Conservation (phyloP, 2,329 filamentous ascomycete species). For the Aspergillus neotritici region DNA sequence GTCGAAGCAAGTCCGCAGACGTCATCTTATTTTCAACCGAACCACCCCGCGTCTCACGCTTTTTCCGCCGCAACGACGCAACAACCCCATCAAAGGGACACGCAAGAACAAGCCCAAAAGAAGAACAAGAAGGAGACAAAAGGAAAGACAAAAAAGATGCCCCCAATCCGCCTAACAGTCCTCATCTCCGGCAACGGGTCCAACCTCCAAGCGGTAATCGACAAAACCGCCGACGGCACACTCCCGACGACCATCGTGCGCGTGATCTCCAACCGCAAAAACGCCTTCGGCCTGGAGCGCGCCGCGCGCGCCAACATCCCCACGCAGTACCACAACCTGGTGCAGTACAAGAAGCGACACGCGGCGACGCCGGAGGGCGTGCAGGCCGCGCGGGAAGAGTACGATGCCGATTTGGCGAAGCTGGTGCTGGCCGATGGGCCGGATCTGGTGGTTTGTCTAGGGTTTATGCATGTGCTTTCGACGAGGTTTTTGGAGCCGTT, state of each 20-base stretch:
- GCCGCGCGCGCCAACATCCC: constrained; percentile 61
- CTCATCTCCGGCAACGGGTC: constrained; percentile 69
- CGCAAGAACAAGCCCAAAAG: neutral
- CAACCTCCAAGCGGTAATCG: constrained; percentile 73
- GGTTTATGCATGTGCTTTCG: constrained; percentile 82
- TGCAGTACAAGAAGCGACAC: constrained; percentile 68
- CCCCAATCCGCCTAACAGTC: constrained; percentile 53
- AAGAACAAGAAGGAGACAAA: too few relatives aligned
- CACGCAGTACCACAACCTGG: constrained; percentile 74
- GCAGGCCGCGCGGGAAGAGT: constrained; percentile 55
- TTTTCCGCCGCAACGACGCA: too few relatives aligned
- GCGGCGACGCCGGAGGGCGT: constrained; percentile 48
- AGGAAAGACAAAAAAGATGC: constrained; percentile 19
- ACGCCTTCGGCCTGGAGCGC: constrained; percentile 59
- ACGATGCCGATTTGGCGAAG: constrained; percentile 69
- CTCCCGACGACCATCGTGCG: constrained; percentile 54
- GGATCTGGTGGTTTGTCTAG: constrained; percentile 72
- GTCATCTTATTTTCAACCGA: neutral
- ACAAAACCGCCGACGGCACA: constrained; percentile 47
- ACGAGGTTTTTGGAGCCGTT: constrained; percentile 65
- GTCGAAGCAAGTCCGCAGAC: neutral
- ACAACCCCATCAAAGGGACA: neutral
- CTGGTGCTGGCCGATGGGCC: constrained; percentile 61
- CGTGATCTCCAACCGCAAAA: constrained; percentile 61
- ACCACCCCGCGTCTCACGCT: too few relatives aligned